Evolutionary conservation across 768 basidiomycete genomes (phyloP).

Genomic region (Xanthoconium purpureum): DNA sequence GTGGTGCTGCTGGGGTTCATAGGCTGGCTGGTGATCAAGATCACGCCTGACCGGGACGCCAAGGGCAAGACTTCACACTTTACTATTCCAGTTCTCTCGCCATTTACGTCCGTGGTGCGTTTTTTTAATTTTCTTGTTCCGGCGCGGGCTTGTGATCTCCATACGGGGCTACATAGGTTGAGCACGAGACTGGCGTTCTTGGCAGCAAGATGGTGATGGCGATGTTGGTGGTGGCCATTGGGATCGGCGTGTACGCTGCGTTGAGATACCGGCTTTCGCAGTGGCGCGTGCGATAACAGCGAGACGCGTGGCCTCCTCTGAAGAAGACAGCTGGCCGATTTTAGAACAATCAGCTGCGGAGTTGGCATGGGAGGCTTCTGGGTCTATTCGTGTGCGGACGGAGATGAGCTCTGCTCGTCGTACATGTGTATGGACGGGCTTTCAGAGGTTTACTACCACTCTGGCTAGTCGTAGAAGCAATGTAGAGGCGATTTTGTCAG

Average conservation of each 20-base stretch:
- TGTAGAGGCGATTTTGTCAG: too few relatives aligned
- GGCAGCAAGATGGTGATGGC: slow-evolving; percentile 43
- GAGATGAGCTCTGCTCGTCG: slow-evolving; percentile 7
- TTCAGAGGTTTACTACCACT: too few relatives aligned
- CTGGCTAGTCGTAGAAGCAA: too few relatives aligned
- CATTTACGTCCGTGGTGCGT: slow-evolving; percentile 71
- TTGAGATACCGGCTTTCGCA: slow-evolving; percentile 40
- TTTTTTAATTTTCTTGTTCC: not conserved
- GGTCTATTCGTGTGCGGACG: not conserved
- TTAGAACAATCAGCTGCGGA: slow-evolving; percentile 11
- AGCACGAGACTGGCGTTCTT: slow-evolving; percentile 66
- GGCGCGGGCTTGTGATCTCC: slow-evolving; percentile 1
- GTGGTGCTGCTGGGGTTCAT: slow-evolving; percentile 22
- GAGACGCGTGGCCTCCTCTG: not conserved
- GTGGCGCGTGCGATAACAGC: slow-evolving; percentile 12
- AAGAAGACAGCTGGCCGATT: not conserved
- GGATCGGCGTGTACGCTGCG: slow-evolving; percentile 40
- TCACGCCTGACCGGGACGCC: slow-evolving; percentile 13
- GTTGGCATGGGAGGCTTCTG: slow-evolving; percentile 7
- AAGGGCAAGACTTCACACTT: slow-evolving; percentile 50
- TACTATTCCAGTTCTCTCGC: slow-evolving; percentile 75
- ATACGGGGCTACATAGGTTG: slow-evolving; percentile 45
- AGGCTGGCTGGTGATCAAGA: slow-evolving; percentile 18
- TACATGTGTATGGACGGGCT: not conserved
- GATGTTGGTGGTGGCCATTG: slow-evolving; percentile 38